Percentiles rank a stretch among this genome's conserved stretches.
These are phyloP conservation scores for Candida namnaoensis DNA, from an alignment of 805 yeast species.

Conservation along the genomic window DNA sequence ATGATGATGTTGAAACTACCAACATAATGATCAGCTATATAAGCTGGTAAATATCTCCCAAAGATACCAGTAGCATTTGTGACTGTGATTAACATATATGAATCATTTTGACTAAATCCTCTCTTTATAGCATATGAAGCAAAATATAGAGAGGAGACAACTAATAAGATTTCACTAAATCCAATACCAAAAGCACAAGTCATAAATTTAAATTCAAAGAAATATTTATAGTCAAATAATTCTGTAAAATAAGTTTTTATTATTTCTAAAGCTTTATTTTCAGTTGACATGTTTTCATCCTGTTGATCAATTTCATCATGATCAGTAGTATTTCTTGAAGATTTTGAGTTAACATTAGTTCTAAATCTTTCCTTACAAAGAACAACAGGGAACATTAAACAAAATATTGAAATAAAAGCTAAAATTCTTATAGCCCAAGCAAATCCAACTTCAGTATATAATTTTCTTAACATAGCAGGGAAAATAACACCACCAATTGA, in stretches of 20 bases:
- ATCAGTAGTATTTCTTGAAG: too few relatives aligned
- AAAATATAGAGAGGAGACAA: conserved; percentile 35
- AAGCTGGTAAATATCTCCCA: conserved; percentile 31
- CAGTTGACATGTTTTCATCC: too few relatives aligned
- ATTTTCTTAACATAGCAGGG: conserved; percentile 42
- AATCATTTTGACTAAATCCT: conserved; percentile 30
- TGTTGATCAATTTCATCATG: too few relatives aligned
- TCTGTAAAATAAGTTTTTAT: conserved; percentile 6
- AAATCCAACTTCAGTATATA: conserved; percentile 44
- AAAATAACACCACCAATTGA: conserved; percentile 50
- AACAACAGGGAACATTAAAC: conserved; percentile 24
- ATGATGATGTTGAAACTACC: conserved; percentile 44
- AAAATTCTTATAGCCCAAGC: conserved; percentile 52
- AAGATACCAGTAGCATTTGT: conserved; percentile 33
- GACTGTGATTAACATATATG: conserved; percentile 35
- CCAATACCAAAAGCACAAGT: conserved; percentile 31
- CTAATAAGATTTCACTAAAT: conserved; percentile 33
- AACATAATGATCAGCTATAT: conserved; percentile 28
- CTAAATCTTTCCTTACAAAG: conserved; percentile 35
- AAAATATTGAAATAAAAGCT: conserved; percentile 35
- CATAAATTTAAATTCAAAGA: conserved; percentile 33
- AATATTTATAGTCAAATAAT: conserved; percentile 24
- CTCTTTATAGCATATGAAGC: conserved; percentile 39
- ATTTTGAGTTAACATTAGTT: conserved; percentile 7
- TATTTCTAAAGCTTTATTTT: too few relatives aligned